Conservation (phyloP, 1,284 basidiomycete species). For the Trametes polyzona region DNA sequence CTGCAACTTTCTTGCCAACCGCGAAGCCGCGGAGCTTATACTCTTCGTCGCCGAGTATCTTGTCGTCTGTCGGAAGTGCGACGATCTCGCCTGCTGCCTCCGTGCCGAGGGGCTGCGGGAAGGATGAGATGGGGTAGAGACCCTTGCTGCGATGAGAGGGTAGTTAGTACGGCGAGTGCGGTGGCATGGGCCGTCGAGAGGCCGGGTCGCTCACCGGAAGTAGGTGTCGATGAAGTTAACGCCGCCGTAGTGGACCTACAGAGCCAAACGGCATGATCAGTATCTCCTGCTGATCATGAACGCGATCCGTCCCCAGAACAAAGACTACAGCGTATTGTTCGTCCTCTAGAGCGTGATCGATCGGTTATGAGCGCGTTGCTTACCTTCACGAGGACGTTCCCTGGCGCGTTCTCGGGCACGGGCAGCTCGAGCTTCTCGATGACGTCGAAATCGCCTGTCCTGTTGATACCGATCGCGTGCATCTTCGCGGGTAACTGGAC, state of each 20-base stretch:
- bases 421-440: conserved; percentile 66
- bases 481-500: conserved; percentile 48
- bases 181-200: neutral
- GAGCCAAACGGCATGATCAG: neutral
- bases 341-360: no score
- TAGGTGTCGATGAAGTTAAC: conserved; percentile 91
- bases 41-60: conserved; percentile 55
- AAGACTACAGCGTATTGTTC: no score
- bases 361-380: conserved; percentile 5
- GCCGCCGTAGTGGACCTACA: conserved; percentile 65
- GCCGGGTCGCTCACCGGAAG: conserved; percentile 49
- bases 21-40: conserved; percentile 63
- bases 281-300: no score
- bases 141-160: conserved; percentile 48
- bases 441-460: conserved; percentile 79
- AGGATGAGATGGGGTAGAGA: conserved; percentile 57
- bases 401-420: conserved; percentile 62
- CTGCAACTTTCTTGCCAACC: conserved; percentile 65
- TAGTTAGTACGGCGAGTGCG: neutral
- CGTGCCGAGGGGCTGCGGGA: conserved; percentile 80
- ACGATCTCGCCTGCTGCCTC: conserved; percentile 82
- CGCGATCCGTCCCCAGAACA: no score
- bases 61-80: conserved; percentile 65
- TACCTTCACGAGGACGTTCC: conserved; percentile 82
- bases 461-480: conserved; percentile 58